These are phyloP conservation scores for Cladorrhinum samala DNA, from an alignment of 495 filamentous ascomycete species.

Conservation along the genomic window DNA sequence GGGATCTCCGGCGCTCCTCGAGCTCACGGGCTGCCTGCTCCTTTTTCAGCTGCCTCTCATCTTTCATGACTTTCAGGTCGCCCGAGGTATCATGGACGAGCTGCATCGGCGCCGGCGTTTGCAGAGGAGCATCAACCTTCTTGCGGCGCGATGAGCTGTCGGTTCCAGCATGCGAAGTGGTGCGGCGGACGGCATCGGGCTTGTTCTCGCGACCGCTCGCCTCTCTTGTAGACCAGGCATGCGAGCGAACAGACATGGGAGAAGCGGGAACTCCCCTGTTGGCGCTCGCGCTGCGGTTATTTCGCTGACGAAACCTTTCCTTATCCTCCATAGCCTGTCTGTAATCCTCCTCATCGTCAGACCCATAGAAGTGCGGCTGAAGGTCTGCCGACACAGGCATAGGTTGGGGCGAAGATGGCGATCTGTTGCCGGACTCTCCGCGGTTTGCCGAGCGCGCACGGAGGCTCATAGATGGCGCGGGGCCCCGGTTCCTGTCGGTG, in stretches of 20 bases:
- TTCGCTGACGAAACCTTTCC: slow-evolving; percentile 54
- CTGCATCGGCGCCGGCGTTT: slow-evolving; percentile 29
- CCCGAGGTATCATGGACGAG: slow-evolving; percentile 26
- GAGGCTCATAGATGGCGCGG: slow-evolving; percentile 44
- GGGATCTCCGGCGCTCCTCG: slow-evolving; percentile 76
- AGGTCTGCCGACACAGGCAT: slow-evolving; percentile 50
- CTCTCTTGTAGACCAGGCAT: slow-evolving; percentile 17
- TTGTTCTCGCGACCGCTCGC: slow-evolving; percentile 39
- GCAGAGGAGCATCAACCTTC: slow-evolving; percentile 15
- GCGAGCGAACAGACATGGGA: slow-evolving; percentile 17
- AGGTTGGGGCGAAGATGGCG: slow-evolving; percentile 68
- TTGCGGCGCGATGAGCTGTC: slow-evolving; percentile 9
- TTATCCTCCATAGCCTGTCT: slow-evolving; percentile 54
- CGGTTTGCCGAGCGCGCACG: slow-evolving; percentile 47
- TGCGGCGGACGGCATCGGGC: slow-evolving; percentile 45
- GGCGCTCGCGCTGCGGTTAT: slow-evolving; percentile 53
- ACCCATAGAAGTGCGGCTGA: slow-evolving; percentile 33
- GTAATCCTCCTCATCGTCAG: slow-evolving; percentile 57
- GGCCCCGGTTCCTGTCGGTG: slow-evolving; percentile 34
- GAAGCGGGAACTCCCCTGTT: slow-evolving; percentile 15
- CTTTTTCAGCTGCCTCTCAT: slow-evolving; percentile 55
- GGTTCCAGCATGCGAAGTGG: slow-evolving; percentile 18
- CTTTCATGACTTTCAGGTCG: slow-evolving; percentile 41
- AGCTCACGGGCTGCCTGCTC: slow-evolving; percentile 79
- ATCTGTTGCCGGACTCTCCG: slow-evolving; percentile 54